Percentiles rank a stretch among this genome's conserved stretches.
Evolutionary conservation across 768 basidiomycete species (phyloP).

Genomic region (Ephemerocybe angulata): DNA sequence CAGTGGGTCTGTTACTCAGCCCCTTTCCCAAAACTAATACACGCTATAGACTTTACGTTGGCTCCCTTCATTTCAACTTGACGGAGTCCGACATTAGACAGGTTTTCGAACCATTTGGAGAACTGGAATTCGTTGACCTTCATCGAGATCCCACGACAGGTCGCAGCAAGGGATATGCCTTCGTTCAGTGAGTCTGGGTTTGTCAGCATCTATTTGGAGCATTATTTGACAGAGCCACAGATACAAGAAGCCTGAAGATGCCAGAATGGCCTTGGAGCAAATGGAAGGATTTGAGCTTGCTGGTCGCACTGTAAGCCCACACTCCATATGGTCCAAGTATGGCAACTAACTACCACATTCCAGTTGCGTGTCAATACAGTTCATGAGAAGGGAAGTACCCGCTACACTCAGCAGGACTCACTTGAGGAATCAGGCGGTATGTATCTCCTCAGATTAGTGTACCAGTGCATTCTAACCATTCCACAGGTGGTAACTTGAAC

Average conservation of each 20-base stretch:
- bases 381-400: constrained; percentile 81
- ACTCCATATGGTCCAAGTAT: constrained; percentile 10
- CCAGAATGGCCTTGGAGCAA: constrained; percentile 94
- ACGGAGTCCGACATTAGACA: constrained; percentile 96
- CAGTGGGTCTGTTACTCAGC: constrained; percentile 50
- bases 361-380: constrained; percentile 89
- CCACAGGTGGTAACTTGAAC: constrained; percentile 97
- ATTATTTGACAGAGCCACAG: constrained; percentile 37
- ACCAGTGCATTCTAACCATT: constrained; percentile 10
- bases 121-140: constrained; percentile 96
- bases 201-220: not conserved
- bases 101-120: constrained; percentile 98
- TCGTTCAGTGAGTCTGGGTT: constrained; percentile 76
- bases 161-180: constrained; percentile 95
- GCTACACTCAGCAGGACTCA: constrained; percentile 72
- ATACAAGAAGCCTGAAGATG: constrained; percentile 89
- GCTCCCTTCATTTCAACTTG: constrained; percentile 94
- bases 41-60: constrained; percentile 82
- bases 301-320: constrained; percentile 77
- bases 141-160: constrained; percentile 94
- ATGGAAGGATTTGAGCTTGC: constrained; percentile 99
- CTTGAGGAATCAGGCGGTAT: constrained; percentile 89
- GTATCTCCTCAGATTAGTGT: not conserved
- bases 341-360: constrained; percentile 5
- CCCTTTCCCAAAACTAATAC: constrained; percentile 1